Evolutionary conservation across 345 rosid species (phyloP), one percentile per base, ranked within the genome.

Genomic region (Rhizophora apiculata): DNA sequence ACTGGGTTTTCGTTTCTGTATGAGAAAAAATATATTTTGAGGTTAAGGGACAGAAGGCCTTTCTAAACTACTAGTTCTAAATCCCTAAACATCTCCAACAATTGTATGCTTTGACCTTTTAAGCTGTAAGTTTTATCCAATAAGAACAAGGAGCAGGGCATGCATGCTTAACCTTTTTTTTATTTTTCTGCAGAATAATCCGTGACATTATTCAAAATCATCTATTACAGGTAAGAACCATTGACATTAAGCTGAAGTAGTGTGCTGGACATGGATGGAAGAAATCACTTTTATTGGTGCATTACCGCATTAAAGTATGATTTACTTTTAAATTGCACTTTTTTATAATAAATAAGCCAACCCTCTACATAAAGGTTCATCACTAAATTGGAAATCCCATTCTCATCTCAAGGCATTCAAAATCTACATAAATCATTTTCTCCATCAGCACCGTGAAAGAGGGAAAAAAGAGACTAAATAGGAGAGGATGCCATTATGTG

Each of bases 121-220:
- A 51, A 39, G 46, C 59, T 46, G 58, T 29, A 43, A 43, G 5
- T 43, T 43, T 61, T 7, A 32, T 62, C 31, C 27, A 43, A 24
- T 63, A 26, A 59, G 43, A 53, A 70, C 71, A 29, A 62, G 52
- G 34, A 68, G 26, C 46, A 2, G 31, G 32, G 49, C 55, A 5
- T 36, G 32, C 22, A 4, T 51, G 9, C 29, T 48, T 84, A 46
- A 79, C 68, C 67, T 52, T 34, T 32, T 72, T 53, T 57, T 43
- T 46, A 37, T 48, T 65, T 54, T 62, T 76, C 64, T 79, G 77
- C 96, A 95, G 98, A 74, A 95, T 95, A 73, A 95, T 95, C 73
- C 97, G 98, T 8, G 99, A 95, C 75, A 95, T 95, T 72, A 95
- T 95, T 76, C 99, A 95, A 81, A 92, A 95, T 76, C 99, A 95